Percentiles rank a stretch among this genome's conserved stretches.
Conservation (phyloP, 129 eudicot genomes). For the Dittrichia graveolens region DNA sequence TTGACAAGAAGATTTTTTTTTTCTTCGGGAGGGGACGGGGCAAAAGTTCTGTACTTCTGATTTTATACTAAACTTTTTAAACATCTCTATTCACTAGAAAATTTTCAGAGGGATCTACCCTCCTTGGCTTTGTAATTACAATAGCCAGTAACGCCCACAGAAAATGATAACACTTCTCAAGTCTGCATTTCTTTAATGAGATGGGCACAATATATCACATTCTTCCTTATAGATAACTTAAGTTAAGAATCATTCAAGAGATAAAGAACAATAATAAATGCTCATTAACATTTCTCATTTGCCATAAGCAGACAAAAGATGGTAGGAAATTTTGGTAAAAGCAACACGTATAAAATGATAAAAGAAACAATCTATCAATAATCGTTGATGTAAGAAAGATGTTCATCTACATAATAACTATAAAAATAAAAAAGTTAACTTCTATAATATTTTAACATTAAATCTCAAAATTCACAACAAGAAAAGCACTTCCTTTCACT, state of each 20-base stretch:
- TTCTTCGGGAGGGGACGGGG: too few relatives aligned
- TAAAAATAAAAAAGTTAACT: not conserved
- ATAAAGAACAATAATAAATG: not conserved
- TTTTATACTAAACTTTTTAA: too few relatives aligned
- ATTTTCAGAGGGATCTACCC: too few relatives aligned
- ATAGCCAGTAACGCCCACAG: too few relatives aligned
- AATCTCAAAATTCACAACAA: constrained; percentile 1
- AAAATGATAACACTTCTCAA: too few relatives aligned
- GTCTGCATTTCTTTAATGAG: too few relatives aligned
- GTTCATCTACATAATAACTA: not conserved
- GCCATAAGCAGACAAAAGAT: constrained; percentile 6
- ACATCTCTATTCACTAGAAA: too few relatives aligned
- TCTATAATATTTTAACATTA: not conserved
- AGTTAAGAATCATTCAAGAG: not conserved
- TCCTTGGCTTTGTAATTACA: too few relatives aligned
- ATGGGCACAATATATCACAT: too few relatives aligned
- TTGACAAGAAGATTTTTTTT: too few relatives aligned
- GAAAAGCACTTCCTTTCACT: not conserved
- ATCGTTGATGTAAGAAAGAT: constrained; percentile 8
- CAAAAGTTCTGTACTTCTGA: too few relatives aligned
- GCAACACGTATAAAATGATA: not conserved
- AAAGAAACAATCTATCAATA: not conserved
- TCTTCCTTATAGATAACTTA: too few relatives aligned
- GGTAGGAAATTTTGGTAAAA: constrained; percentile 16
- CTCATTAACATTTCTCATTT: constrained; percentile 9